Evolutionary conservation across 768 basidiomycete genomes (phyloP).

Genomic region (Tulasnella sp.): DNA sequence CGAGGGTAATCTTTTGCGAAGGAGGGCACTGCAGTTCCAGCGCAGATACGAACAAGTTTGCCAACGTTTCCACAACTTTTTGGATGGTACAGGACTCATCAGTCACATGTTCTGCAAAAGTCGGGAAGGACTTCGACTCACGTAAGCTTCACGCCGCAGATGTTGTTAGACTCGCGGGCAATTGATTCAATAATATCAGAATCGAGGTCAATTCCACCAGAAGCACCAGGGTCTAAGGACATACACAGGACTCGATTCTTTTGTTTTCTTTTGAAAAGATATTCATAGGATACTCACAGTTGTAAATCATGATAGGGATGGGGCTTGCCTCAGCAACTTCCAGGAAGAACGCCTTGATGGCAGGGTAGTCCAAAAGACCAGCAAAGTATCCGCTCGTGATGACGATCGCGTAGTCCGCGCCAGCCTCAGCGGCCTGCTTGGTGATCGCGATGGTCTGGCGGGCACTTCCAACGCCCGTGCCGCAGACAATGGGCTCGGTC

Average conservation of each 20-base stretch:
- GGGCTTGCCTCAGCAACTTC: constrained; percentile 72
- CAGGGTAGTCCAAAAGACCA: constrained; percentile 54
- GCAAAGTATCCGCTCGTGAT: constrained; percentile 84
- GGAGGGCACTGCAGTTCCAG: constrained; percentile 43
- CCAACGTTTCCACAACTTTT: constrained; percentile 81
- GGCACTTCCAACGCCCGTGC: constrained; percentile 75
- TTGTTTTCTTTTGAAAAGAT: not conserved
- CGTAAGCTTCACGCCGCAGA: constrained; percentile 84
- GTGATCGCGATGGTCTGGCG: constrained; percentile 68
- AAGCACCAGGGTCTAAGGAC: constrained; percentile 62
- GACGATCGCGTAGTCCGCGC: constrained; percentile 79
- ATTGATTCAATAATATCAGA: constrained; percentile 78
- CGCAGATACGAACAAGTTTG: constrained; percentile 76
- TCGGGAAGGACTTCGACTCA: constrained; percentile 28
- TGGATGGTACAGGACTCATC: not conserved
- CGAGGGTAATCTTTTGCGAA: constrained; percentile 56
- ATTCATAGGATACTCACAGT: constrained; percentile 42
- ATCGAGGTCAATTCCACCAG: constrained; percentile 83
- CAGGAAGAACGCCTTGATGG: constrained; percentile 66
- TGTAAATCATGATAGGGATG: constrained; percentile 81
- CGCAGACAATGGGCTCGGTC: constrained; percentile 60
- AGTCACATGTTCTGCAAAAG: constrained; percentile 10
- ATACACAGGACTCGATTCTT: not conserved
- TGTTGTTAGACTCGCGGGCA: constrained; percentile 62
- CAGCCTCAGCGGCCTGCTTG: constrained; percentile 66